Conservation (phyloP, 345 rosid genomes). For the Mallotus nudiflorus region DNA sequence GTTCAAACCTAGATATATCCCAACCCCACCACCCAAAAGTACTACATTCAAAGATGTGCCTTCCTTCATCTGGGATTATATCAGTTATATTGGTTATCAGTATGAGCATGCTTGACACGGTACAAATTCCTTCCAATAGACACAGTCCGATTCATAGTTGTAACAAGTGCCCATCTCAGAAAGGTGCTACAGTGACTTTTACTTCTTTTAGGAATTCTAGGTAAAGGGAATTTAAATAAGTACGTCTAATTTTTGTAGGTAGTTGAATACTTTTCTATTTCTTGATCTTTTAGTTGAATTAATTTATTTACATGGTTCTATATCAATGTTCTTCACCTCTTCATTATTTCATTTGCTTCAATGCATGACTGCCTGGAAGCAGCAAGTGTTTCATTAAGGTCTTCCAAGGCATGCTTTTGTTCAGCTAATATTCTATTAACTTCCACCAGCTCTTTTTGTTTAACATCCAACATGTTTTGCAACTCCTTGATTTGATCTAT, state of each 20-base stretch:
- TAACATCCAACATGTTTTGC: conserved; percentile 46
- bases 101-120: not conserved
- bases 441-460: conserved; percentile 61
- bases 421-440: conserved; percentile 61
- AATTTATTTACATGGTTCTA: not conserved
- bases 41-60: not conserved
- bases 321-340: conserved; percentile 45
- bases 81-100: not conserved
- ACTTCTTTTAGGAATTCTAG: not conserved
- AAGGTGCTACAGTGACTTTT: not conserved
- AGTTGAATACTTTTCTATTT: no score
- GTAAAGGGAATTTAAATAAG: not conserved
- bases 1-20: not conserved
- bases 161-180: not conserved
- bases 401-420: conserved; percentile 75
- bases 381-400: conserved; percentile 72
- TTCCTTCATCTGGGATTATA: not conserved
- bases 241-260: not conserved
- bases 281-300: no score
- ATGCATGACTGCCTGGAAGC: conserved; percentile 78
- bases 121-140: not conserved
- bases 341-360: conserved; percentile 84
- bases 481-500: conserved; percentile 54
- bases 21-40: not conserved
- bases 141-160: not conserved